Evolutionary conservation across 1,139 yeast genomes (phyloP).

Genomic region (Scheffersomyces quercinus): DNA sequence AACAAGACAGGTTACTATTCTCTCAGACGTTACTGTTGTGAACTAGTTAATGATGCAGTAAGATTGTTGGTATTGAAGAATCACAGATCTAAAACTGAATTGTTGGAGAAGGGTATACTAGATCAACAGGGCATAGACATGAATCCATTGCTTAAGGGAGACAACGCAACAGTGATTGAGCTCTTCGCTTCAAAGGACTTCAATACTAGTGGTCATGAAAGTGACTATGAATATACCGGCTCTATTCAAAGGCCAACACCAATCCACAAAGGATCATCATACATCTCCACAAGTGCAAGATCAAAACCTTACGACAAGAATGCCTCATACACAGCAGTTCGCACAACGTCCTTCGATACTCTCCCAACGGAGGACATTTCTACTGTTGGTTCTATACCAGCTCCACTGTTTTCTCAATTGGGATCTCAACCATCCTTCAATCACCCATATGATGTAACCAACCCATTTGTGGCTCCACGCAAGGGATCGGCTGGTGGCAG

Average conservation of each 20-base stretch:
- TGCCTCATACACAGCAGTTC: not conserved
- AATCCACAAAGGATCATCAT: not conserved
- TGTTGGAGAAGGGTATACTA: constrained; percentile 36
- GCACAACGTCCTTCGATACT: not conserved
- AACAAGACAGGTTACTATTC: constrained; percentile 35
- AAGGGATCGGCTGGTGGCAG: too few species aligned
- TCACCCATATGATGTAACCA: too few species aligned
- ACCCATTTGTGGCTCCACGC: too few species aligned
- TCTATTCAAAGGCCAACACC: not conserved
- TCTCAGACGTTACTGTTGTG: constrained; percentile 60
- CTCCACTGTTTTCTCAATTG: too few species aligned
- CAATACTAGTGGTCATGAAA: not conserved
- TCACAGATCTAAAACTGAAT: constrained; percentile 42
- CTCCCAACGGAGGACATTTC: not conserved
- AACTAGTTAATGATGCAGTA: constrained; percentile 56
- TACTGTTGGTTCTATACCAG: too few species aligned
- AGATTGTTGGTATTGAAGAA: constrained; percentile 45
- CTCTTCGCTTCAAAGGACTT: not conserved
- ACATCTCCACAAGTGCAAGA: not conserved
- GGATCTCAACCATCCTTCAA: too few species aligned
- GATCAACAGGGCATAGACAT: constrained; percentile 22
- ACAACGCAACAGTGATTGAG: not conserved
- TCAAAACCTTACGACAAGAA: not conserved
- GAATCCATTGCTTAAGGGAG: constrained; percentile 25
- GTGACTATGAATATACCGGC: not conserved